Evolutionary conservation across 2,329 filamentous ascomycete genomes (phyloP).

Genomic region (Xylariales sp.): DNA sequence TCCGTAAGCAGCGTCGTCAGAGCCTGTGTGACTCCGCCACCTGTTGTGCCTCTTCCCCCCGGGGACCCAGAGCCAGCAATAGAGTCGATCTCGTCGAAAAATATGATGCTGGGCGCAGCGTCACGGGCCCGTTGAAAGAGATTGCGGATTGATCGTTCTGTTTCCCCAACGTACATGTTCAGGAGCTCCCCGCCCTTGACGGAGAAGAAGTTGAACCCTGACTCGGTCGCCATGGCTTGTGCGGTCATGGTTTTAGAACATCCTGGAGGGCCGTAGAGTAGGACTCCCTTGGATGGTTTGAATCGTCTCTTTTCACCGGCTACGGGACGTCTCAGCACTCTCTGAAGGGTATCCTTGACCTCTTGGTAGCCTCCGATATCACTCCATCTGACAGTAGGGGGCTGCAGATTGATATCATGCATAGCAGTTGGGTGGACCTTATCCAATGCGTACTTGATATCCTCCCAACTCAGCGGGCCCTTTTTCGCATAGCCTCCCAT

Average conservation of each 20-base stretch:
- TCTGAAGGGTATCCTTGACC: conserved; percentile 60
- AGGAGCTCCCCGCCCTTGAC: conserved; percentile 91
- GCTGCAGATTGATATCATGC: conserved; percentile 83
- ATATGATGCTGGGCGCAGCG: conserved; percentile 89
- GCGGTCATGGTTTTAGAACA: conserved; percentile 93
- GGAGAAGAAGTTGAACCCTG: conserved; percentile 87
- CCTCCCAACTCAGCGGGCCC: conserved; percentile 31
- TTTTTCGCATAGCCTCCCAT: conserved; percentile 12
- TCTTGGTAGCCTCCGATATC: conserved; percentile 82
- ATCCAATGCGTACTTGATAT: conserved; percentile 38
- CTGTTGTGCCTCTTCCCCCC: conserved; percentile 38
- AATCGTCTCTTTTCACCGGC: conserved; percentile 27
- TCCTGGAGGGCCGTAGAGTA: conserved; percentile 88
- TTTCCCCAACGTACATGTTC: conserved; percentile 96
- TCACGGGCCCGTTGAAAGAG: conserved; percentile 80
- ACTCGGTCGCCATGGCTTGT: conserved; percentile 86
- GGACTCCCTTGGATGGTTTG: conserved; percentile 70
- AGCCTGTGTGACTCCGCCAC: conserved; percentile 64
- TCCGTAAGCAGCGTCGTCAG: conserved; percentile 87
- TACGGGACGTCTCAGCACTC: conserved; percentile 38
- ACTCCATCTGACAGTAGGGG: conserved; percentile 77
- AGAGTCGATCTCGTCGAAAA: conserved; percentile 94
- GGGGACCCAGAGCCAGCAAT: conserved; percentile 58
- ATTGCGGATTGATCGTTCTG: conserved; percentile 78
- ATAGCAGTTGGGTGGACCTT: conserved; percentile 66